phyloP scores from a whole-genome alignment of 306 rosid species.

The Trifolium dubium region DNA sequence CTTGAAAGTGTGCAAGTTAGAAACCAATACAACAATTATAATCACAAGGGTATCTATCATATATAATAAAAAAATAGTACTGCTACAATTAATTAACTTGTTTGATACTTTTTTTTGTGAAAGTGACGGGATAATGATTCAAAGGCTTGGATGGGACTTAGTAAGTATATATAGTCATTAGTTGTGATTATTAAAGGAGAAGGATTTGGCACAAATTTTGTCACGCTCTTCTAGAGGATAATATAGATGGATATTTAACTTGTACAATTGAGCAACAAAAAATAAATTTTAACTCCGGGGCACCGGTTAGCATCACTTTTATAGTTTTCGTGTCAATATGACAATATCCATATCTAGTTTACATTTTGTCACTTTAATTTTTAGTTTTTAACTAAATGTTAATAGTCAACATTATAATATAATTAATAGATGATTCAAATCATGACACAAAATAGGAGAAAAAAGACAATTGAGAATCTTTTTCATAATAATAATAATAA shows the following conservation, averaged over 20 bases:
- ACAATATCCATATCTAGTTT: too few species aligned
- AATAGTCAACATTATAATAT: too few species aligned
- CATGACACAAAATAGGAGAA: too few species aligned
- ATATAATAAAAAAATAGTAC: background rate
- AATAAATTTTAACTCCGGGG: too few species aligned
- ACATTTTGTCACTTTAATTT: too few species aligned
- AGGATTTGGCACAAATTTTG: slow-evolving; percentile 34
- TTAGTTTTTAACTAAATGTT: too few species aligned
- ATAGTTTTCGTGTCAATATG: too few species aligned
- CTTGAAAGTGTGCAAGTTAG: slow-evolving; percentile 13
- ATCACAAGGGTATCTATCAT: background rate
- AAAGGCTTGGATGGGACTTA: slow-evolving; percentile 21
- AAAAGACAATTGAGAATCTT: too few species aligned
- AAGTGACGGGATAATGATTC: slow-evolving; percentile 34
- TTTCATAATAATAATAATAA: too few species aligned
- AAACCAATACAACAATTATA: background rate
- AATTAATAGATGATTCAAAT: too few species aligned
- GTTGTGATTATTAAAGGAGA: slow-evolving; percentile 4
- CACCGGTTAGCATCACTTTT: too few species aligned
- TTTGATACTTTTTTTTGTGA: slow-evolving; percentile 27
- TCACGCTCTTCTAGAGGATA: slow-evolving; percentile 51
- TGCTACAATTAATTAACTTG: background rate
- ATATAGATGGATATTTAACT: background rate
- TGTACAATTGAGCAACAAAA: slow-evolving; percentile 9
- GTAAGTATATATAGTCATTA: background rate